Conservation (phyloP, 2,329 filamentous ascomycete species). For the Sarocladiaceae sp. region DNA sequence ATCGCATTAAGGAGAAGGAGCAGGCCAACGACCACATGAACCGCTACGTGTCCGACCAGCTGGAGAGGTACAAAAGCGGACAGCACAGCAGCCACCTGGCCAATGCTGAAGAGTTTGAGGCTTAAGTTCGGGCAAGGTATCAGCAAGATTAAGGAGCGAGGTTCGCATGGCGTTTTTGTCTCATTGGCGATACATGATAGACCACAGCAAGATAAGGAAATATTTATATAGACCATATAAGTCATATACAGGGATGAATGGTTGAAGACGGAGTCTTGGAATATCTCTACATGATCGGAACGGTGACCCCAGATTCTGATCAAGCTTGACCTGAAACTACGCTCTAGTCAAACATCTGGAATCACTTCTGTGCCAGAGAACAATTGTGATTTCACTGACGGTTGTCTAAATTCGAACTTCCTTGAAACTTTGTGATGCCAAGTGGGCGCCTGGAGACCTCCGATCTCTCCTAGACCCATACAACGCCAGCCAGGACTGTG, state of each 20-base stretch:
- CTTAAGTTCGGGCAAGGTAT: slow-evolving; percentile 2
- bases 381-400: too few relatives aligned
- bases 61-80: slow-evolving; percentile 56
- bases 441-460: too few relatives aligned
- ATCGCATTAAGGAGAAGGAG: slow-evolving; percentile 38
- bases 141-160: neutral
- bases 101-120: slow-evolving; percentile 4
- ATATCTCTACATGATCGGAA: neutral
- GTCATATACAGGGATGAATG: too few relatives aligned
- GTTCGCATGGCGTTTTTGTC: neutral
- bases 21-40: slow-evolving; percentile 67
- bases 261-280: neutral
- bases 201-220: neutral
- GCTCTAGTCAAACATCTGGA: too few relatives aligned
- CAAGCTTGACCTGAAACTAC: too few relatives aligned
- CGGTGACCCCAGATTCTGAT: neutral
- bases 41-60: slow-evolving; percentile 74
- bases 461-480: too few relatives aligned
- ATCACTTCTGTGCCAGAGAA: too few relatives aligned
- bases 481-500: too few relatives aligned
- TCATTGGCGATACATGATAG: slow-evolving; percentile 7
- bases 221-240: too few relatives aligned
- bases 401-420: too few relatives aligned
- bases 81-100: slow-evolving; percentile 4
- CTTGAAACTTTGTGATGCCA: too few relatives aligned